These are phyloP conservation scores for Arthrobotrys sinensis DNA, from an alignment of 2,329 filamentous ascomycete genomes.

Conservation along the genomic window DNA sequence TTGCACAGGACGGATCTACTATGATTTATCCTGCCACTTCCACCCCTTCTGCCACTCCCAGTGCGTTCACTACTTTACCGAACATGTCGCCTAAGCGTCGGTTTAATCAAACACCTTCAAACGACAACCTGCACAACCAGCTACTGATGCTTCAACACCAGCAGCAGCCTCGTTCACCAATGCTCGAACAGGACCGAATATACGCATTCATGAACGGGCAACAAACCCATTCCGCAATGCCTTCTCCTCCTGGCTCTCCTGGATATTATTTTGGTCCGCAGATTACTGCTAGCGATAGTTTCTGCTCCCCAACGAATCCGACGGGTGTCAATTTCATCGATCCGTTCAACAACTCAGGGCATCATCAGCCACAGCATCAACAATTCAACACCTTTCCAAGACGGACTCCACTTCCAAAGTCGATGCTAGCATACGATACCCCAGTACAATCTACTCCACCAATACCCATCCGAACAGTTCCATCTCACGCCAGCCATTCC, in stretches of 20 bases:
- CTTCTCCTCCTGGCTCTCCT: constrained; percentile 58
- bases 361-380: constrained; percentile 56
- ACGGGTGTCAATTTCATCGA: constrained; percentile 56
- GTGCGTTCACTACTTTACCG: constrained; percentile 52
- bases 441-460: constrained; percentile 49
- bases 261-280: constrained; percentile 53
- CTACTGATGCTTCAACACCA: constrained; percentile 54
- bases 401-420: constrained; percentile 49
- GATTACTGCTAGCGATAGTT: constrained; percentile 42
- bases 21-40: constrained; percentile 58
- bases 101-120: constrained; percentile 60
- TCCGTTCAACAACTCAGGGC: constrained; percentile 59
- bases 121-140: constrained; percentile 54
- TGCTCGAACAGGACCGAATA: constrained; percentile 49
- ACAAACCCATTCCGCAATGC: constrained; percentile 54
- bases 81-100: constrained; percentile 61
- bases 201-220: constrained; percentile 50
- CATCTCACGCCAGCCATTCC: constrained; percentile 45
- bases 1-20: constrained; percentile 43
- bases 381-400: constrained; percentile 60
- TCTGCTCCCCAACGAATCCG: constrained; percentile 46
- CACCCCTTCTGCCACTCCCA: constrained; percentile 35
- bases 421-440: constrained; percentile 57
- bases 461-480: constrained; percentile 58
- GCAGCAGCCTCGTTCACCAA: constrained; percentile 55